Evolutionary conservation across 2,329 filamentous ascomycete species (phyloP), one percentile per base, ranked within the genome.

Genomic region (Conoideocrella luteorostrata): DNA sequence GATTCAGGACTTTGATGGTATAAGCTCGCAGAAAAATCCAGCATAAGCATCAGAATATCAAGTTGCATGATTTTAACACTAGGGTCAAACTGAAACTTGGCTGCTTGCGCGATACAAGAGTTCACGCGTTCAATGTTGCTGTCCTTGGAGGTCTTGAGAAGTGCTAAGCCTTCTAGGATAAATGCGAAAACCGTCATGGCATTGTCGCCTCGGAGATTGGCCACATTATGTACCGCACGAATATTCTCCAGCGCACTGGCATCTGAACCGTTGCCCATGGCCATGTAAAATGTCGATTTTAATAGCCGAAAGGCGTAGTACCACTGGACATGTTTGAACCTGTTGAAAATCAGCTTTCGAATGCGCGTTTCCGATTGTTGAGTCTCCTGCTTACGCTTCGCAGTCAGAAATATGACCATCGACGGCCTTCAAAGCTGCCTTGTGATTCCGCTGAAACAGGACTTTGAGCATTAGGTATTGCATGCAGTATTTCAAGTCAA

Each of bases 221-320:
- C 83, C 41, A 84, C 68, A 6, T 61, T 63, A 3, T 74, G 67
- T 22, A 89, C 79, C 21, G 73, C 72, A 41, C 77, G 75, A n/a
- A 90, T 67, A 51, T 88, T 84, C 17, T 87, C 82, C 3, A 88
- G 64, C 0, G 82, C 74, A 38, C 78, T 71, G 2, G 72, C 69
- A 46, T 90, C 86, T 11, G 77, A 72, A 9, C 75, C 71, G 34
- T 69, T 77, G 4, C 75, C 70, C 37, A 74, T 71, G 52, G 86
- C 76, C 39, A 88, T 65, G 47, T 84, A 78, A 36, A 89, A 75
- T 0, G 83, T 79, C 0, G 83, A 78, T 51, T 86, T 85, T 12
- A 90, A 65, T 36, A 91, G 80, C 7, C 85, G 80, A 54, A 90
- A 85, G 1, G 82, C 83, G 57, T 90, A 91, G 13, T 83, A 73